Percentiles rank a stretch among this genome's conserved stretches.
Conservation (phyloP, 2,329 filamentous ascomycete genomes). For the Rachicladosporium sp. region DNA sequence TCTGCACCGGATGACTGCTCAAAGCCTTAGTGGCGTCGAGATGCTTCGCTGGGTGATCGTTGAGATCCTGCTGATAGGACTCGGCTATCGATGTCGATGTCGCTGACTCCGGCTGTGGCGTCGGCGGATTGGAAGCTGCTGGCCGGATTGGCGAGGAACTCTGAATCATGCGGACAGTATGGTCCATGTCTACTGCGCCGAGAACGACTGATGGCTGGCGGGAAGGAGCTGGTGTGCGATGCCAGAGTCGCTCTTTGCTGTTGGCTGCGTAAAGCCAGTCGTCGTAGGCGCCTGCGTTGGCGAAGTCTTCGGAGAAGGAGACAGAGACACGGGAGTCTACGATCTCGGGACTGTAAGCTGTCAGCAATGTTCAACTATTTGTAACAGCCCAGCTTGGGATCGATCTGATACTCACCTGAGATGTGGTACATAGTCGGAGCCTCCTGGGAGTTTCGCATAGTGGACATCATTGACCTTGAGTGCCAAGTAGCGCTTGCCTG, state of each 20-base stretch:
- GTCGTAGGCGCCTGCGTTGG: slow-evolving; percentile 15
- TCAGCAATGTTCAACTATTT: too few species aligned
- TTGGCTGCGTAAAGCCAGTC: slow-evolving; percentile 15
- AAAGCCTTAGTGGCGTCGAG: slow-evolving; percentile 12
- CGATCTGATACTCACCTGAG: too few species aligned
- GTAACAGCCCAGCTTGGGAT: too few species aligned
- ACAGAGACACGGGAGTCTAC: slow-evolving; percentile 22
- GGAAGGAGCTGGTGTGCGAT: slow-evolving; percentile 5
- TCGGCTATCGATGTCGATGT: slow-evolving; percentile 16
- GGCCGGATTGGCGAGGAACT: slow-evolving; percentile 18
- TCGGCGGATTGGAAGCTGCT: slow-evolving; percentile 20
- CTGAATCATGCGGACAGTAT: slow-evolving; percentile 5
- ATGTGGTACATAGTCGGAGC: too few species aligned
- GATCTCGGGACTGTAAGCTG: slow-evolving; percentile 14
- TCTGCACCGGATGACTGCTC: slow-evolving; percentile 12
- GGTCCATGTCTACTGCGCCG: slow-evolving; percentile 3
- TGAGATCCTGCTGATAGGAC: slow-evolving; percentile 13
- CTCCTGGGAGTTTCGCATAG: background rate
- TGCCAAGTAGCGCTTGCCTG: slow-evolving; percentile 18
- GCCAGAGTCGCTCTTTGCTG: slow-evolving; percentile 11
- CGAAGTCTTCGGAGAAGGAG: slow-evolving; percentile 19
- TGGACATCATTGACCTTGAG: slow-evolving; percentile 9
- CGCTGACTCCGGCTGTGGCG: slow-evolving; percentile 17
- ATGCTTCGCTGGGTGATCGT: slow-evolving; percentile 13
- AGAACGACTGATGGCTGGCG: slow-evolving; percentile 5